A percentile compares a stretch with the other conserved stretches of the same genome.
Evolutionary conservation across 441 rosid species (phyloP).

Genomic region (Gossypium gossypioides): DNA sequence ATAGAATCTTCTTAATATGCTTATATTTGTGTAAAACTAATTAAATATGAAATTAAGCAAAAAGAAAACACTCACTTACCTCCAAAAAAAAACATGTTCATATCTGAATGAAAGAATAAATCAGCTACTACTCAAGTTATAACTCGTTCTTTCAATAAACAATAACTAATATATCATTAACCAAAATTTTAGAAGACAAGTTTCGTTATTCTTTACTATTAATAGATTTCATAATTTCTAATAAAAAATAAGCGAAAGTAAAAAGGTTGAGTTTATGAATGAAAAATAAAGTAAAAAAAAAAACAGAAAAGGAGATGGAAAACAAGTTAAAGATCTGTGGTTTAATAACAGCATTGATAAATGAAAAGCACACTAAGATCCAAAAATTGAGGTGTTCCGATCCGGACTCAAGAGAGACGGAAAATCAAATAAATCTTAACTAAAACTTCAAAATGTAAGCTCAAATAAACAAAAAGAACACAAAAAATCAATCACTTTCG

Average conservation of each 20-base stretch:
- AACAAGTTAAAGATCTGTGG: neutral
- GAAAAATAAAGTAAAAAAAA: neutral
- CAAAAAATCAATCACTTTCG: neutral
- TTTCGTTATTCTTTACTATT: neutral
- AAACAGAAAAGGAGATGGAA: neutral
- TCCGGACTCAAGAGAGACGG: neutral
- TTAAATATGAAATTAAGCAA: neutral
- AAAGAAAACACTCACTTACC: neutral
- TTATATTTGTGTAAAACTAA: neutral
- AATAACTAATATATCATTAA: neutral
- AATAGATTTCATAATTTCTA: neutral
- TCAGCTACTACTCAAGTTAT: neutral
- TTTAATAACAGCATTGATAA: neutral
- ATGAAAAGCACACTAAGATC: neutral
- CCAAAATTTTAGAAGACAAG: neutral
- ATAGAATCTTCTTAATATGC: neutral
- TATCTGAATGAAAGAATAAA: neutral
- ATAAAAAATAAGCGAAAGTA: neutral
- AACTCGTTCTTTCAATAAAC: neutral
- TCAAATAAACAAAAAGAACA: neutral
- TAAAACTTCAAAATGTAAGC: slow-evolving; percentile 4
- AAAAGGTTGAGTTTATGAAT: neutral
- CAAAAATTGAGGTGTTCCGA: neutral
- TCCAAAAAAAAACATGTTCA: neutral
- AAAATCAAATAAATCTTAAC: neutral